These are phyloP conservation scores for Penicillium manginii DNA, from an alignment of 495 filamentous ascomycete genomes.

Conservation along the genomic window DNA sequence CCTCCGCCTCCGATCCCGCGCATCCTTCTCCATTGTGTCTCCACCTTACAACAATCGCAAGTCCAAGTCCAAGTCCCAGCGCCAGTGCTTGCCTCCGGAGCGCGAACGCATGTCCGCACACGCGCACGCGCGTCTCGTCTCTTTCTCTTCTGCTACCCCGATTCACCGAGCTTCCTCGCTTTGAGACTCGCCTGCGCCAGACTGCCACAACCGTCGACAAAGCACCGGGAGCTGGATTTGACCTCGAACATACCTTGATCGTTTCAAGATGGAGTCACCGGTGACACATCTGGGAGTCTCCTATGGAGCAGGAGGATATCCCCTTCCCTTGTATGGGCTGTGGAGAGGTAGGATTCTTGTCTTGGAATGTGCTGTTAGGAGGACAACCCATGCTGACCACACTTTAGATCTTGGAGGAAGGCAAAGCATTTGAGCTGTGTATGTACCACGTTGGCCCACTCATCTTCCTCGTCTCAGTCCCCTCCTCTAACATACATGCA, in stretches of 20 bases:
- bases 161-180: conserved; percentile 1
- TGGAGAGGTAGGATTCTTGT: conserved; percentile 71
- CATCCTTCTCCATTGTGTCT: conserved; percentile 9
- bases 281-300: conserved; percentile 71
- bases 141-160: background rate
- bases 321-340: conserved; percentile 95
- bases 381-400: conserved; percentile 17
- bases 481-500: conserved; percentile 21
- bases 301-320: conserved; percentile 85
- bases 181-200: conserved; percentile 2
- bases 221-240: conserved; percentile 5
- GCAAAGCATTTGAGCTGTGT: conserved; percentile 98
- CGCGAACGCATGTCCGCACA: conserved; percentile 16
- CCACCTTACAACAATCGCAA: conserved; percentile 6
- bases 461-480: conserved; percentile 5
- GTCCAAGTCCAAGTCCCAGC: background rate
- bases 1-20: conserved; percentile 26
- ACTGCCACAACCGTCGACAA: background rate
- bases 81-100: background rate
- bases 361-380: background rate
- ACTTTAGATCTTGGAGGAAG: conserved; percentile 88
- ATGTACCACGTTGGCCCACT: conserved; percentile 41
- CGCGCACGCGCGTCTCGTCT: conserved; percentile 11
- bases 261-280: conserved; percentile 45
- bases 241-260: background rate